Evolutionary conservation across 2,329 filamentous ascomycete species (phyloP).

Genomic region (Pleurostoma richardsiae): DNA sequence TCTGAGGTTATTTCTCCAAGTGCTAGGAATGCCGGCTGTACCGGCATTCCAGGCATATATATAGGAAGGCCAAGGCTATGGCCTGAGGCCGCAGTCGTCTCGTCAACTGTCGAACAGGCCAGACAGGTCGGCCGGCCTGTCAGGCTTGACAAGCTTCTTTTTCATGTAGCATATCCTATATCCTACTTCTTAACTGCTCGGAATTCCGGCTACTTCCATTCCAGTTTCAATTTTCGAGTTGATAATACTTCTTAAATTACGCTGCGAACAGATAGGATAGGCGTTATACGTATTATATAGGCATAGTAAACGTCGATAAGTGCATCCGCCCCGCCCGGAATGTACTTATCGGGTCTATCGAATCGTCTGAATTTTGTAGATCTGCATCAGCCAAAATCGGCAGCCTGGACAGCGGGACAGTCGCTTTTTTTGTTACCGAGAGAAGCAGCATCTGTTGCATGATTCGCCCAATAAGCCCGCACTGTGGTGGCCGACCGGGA

Average conservation of each 20-base stretch:
- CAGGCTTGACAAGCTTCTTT: too few relatives aligned
- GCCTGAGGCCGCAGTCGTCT: too few relatives aligned
- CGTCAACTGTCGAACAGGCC: too few relatives aligned
- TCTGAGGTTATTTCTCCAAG: too few relatives aligned
- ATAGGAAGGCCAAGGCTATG: too few relatives aligned
- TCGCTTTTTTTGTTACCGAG: neutral
- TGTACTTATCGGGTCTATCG: neutral
- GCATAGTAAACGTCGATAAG: neutral
- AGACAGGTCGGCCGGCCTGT: too few relatives aligned
- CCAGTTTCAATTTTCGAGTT: neutral
- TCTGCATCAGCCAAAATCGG: neutral
- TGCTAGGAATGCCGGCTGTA: too few relatives aligned
- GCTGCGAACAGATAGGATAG: neutral
- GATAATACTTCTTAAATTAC: neutral
- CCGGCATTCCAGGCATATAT: too few relatives aligned
- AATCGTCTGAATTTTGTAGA: neutral
- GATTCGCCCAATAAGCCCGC: too few relatives aligned
- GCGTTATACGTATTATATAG: neutral
- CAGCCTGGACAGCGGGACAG: neutral
- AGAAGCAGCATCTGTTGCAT: too few relatives aligned
- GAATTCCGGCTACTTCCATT: neutral
- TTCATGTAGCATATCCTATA: neutral
- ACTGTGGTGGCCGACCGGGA: too few relatives aligned
- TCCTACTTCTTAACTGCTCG: neutral
- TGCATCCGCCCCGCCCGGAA: neutral